Evolutionary conservation across 345 rosid species (phyloP).

Genomic region (Aegle marmelos): DNA sequence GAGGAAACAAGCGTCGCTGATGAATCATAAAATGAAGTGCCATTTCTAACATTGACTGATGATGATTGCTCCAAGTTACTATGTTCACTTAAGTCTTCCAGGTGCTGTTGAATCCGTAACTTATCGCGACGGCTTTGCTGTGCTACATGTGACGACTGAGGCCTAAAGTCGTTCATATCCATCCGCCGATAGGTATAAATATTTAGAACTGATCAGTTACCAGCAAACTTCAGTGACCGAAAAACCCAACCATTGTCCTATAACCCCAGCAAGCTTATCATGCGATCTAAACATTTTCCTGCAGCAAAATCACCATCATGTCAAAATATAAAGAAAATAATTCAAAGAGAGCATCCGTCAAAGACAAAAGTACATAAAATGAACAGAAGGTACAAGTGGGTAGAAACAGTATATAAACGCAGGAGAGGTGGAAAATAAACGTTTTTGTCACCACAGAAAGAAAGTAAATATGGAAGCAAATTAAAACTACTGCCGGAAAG

Average conservation of each 20-base stretch:
- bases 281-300: conserved; percentile 8
- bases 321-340: neutral
- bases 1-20: conserved; percentile 16
- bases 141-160: conserved; percentile 48
- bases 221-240: neutral
- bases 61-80: conserved; percentile 18
- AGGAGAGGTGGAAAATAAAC: neutral
- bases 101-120: conserved; percentile 30
- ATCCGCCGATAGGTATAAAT: conserved; percentile 1
- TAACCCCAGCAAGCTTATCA: neutral
- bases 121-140: conserved; percentile 57
- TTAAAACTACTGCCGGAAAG: neutral
- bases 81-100: conserved; percentile 20
- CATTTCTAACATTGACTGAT: conserved; percentile 20
- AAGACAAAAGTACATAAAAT: conserved; percentile 15
- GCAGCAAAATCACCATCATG: neutral
- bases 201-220: neutral
- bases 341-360: neutral
- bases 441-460: neutral
- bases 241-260: neutral
- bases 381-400: conserved; percentile 14
- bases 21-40: conserved; percentile 21
- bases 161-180: conserved; percentile 33
- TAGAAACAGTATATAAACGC: neutral
- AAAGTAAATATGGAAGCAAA: neutral